A percentile compares a stretch with the other conserved stretches of the same genome.
Conservation (phyloP, 345 rosid genomes). For the Rhodomyrtus tomentosa region DNA sequence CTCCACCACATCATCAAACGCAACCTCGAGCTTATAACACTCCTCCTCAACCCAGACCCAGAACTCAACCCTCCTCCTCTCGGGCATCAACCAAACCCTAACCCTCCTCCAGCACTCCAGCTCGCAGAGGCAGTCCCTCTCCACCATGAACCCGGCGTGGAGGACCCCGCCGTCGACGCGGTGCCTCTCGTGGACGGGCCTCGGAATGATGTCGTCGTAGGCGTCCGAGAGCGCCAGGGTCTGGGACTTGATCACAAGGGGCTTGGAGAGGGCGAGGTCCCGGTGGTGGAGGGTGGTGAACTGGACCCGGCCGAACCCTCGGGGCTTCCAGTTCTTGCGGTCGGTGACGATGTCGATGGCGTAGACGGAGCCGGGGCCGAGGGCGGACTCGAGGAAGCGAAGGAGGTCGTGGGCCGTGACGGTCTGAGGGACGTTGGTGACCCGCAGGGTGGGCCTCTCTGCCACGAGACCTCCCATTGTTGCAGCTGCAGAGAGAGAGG, state of each 20-base stretch:
- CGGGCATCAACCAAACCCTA: slow-evolving; percentile 81
- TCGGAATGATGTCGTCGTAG: slow-evolving; percentile 57
- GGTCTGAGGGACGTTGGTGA: slow-evolving; percentile 56
- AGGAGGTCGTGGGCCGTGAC: slow-evolving; percentile 57
- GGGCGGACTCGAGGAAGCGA: slow-evolving; percentile 44
- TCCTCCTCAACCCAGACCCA: slow-evolving; percentile 61
- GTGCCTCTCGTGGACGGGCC: slow-evolving; percentile 30
- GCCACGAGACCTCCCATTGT: background rate
- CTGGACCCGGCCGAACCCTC: slow-evolving; percentile 69
- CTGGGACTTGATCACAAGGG: slow-evolving; percentile 46
- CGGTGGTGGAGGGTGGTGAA: slow-evolving; percentile 50
- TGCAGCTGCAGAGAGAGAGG: background rate
- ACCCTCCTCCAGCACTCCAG: slow-evolving; percentile 57
- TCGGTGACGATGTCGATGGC: slow-evolving; percentile 62
- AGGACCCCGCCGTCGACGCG: slow-evolving; percentile 37
- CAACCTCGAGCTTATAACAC: slow-evolving; percentile 40
- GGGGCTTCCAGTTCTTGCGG: slow-evolving; percentile 70
- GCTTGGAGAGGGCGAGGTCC: slow-evolving; percentile 28
- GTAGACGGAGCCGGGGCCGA: slow-evolving; percentile 55
- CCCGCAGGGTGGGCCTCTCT: slow-evolving; percentile 34
- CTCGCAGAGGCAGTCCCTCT: slow-evolving; percentile 27
- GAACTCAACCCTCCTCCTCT: slow-evolving; percentile 54
- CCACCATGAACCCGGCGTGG: slow-evolving; percentile 42
- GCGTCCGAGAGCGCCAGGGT: slow-evolving; percentile 41
- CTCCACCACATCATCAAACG: slow-evolving; percentile 73